Evolutionary conservation across 2,329 filamentous ascomycete genomes (phyloP).

Genomic region (Cordyceps fumosorosea): DNA sequence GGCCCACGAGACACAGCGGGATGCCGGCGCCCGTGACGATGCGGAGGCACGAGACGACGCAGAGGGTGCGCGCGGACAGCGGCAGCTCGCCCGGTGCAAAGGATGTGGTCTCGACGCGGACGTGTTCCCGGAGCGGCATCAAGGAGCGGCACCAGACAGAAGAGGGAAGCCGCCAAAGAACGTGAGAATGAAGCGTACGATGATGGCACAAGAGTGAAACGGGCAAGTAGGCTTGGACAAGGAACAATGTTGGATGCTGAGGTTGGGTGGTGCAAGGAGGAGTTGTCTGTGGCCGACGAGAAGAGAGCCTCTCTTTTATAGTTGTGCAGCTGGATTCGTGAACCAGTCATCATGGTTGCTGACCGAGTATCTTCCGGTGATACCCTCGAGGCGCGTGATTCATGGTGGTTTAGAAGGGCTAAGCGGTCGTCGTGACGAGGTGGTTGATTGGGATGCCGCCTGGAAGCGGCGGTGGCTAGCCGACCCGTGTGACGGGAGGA

Average conservation of each 20-base stretch:
- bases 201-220: background rate
- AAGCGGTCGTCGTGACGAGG: background rate
- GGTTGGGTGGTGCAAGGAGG: background rate
- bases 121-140: constrained; percentile 19
- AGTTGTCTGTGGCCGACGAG: background rate
- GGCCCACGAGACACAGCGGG: constrained; percentile 28
- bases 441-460: background rate
- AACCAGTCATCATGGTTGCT: background rate
- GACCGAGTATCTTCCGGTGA: background rate
- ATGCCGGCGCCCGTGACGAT: background rate
- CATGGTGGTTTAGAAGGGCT: background rate
- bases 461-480: background rate
- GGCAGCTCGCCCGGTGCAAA: constrained; percentile 27
- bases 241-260: background rate
- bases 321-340: background rate
- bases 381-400: background rate
- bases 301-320: background rate
- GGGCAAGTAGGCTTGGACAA: background rate
- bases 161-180: too few species aligned
- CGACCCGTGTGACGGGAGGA: background rate
- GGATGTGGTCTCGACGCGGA: constrained; percentile 22
- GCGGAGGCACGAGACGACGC: background rate
- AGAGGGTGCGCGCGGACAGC: constrained; percentile 27
- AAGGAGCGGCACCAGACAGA: background rate
- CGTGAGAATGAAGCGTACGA: background rate